Evolutionary conservation across 2,329 filamentous ascomycete genomes (phyloP), one percentile per base, ranked within the genome.

Genomic region (Aspergillus sclerotialis): DNA sequence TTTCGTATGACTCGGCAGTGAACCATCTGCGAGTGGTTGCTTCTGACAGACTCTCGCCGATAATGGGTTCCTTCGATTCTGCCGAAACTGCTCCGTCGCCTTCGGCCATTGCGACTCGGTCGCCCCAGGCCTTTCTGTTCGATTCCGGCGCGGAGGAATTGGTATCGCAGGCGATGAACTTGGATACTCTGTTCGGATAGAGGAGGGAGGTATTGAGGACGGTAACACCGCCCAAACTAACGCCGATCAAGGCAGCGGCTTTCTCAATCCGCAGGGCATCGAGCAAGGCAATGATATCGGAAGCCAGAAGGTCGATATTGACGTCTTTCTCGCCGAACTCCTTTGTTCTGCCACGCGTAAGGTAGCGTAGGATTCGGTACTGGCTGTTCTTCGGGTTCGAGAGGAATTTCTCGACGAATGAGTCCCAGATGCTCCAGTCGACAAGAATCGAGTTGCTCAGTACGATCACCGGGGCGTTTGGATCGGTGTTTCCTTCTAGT

Each of bases 381-480:
- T 51, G 43, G 25, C 78, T 75, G 15, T 80, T 75, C 24, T 74
- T 52, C 0, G 63, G 56, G 32, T 72, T 71, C 9, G 58, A 48
- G 27, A 70, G 56, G 45, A 92, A 72, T n/a, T 75, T 63, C 1
- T 67, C 63, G 1, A 92, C 64, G 39, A 93, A 76, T 2, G 70
- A 69, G 48, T 92, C 82, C 87, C 87, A 94, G 74, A 94, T 92
- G 55, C 75, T 70, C 44, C 82, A 72, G 30, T 81, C 78, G 2
- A 84, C 85, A 6, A 94, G 74, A 32, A 94, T 80, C 1, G 82
- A 89, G 67, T 93, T 93, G 61, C 73, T 73, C 46, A 89, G 82
- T 13, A 86, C 78, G 8, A 94, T 69, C 0, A 82, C 73, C 0
- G 86, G 86, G 0, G 85, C 83, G 13, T 73, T 54, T 0, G 79